phyloP scores from a whole-genome alignment of 805 yeast genomes.

The Candida namnaoensis region DNA sequence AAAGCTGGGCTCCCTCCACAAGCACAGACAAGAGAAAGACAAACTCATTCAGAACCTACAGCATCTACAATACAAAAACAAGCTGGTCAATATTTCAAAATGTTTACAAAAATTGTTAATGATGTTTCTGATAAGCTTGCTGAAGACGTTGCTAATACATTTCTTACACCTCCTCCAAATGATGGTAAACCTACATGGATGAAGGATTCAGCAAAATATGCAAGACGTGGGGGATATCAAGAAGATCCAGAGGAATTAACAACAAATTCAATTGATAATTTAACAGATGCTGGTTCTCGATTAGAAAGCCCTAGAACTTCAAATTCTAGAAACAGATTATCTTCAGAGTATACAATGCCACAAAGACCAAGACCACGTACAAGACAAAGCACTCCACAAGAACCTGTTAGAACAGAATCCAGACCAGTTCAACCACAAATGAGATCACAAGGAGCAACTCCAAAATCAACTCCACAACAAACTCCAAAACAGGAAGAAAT shows the following conservation, averaged over 20 bases:
- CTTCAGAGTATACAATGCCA: not conserved
- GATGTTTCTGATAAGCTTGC: slow-evolving; percentile 14
- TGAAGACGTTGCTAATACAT: slow-evolving; percentile 21
- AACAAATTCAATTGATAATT: slow-evolving; percentile 7
- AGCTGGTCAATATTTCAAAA: slow-evolving; percentile 11
- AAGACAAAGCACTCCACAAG: no score
- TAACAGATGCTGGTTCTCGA: slow-evolving; percentile 1
- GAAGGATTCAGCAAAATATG: slow-evolving; percentile 45
- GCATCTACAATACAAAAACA: slow-evolving; percentile 1
- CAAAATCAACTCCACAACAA: no score
- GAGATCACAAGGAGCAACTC: no score
- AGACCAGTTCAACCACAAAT: no score
- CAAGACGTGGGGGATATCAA: slow-evolving; percentile 23
- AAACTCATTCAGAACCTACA: slow-evolving; percentile 1
- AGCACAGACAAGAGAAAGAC: not conserved
- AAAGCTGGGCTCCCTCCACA: slow-evolving; percentile 13
- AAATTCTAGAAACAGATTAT: no score
- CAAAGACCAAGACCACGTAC: not conserved
- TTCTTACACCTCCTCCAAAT: slow-evolving; percentile 12
- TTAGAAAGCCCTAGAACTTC: not conserved
- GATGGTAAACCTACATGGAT: slow-evolving; percentile 66
- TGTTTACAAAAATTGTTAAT: slow-evolving; percentile 11
- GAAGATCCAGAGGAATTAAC: slow-evolving; percentile 42
- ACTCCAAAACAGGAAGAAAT: slow-evolving; percentile 1
- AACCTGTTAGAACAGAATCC: no score